These are phyloP conservation scores for Gillenia trifoliata DNA, from an alignment of 306 rosid species.

Conservation along the genomic window DNA sequence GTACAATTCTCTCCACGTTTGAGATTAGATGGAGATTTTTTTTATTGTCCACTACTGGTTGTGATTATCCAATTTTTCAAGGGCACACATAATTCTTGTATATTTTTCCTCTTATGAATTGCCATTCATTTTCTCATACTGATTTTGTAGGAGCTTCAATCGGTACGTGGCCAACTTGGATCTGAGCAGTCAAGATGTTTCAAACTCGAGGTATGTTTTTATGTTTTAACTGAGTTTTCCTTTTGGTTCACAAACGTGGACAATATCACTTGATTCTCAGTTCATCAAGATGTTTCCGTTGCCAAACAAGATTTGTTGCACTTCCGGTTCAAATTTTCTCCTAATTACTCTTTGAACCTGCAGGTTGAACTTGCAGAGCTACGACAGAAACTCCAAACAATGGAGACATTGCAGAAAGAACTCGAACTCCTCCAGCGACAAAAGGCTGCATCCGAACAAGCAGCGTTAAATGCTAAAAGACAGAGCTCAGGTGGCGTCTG, in stretches of 20 bases:
- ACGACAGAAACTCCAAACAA: conserved; percentile 83
- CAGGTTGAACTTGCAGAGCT: conserved; percentile 93
- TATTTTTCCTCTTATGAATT: neutral
- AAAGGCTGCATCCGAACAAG: conserved; percentile 85
- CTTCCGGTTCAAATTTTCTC: neutral
- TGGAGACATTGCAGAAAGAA: conserved; percentile 86
- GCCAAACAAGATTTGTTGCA: neutral
- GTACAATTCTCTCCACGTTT: neutral
- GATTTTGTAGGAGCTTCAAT: conserved; percentile 79
- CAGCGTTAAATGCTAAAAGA: conserved; percentile 58
- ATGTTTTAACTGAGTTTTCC: neutral
- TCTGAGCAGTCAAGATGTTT: conserved; percentile 94
- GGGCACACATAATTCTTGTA: neutral
- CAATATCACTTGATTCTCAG: neutral
- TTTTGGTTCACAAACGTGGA: neutral
- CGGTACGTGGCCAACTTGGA: conserved; percentile 89
- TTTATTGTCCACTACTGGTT: neutral
- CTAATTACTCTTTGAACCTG: conserved; percentile 18
- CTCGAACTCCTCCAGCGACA: conserved; percentile 89
- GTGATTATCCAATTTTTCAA: neutral
- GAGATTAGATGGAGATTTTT: neutral
- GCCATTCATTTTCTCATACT: conserved; percentile 9
- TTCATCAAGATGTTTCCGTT: neutral
- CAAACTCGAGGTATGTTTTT: conserved; percentile 75
- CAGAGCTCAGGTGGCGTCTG: conserved; percentile 82